phyloP scores from a whole-genome alignment of 2,329 filamentous ascomycete species.

The Pezicula carpinea region DNA sequence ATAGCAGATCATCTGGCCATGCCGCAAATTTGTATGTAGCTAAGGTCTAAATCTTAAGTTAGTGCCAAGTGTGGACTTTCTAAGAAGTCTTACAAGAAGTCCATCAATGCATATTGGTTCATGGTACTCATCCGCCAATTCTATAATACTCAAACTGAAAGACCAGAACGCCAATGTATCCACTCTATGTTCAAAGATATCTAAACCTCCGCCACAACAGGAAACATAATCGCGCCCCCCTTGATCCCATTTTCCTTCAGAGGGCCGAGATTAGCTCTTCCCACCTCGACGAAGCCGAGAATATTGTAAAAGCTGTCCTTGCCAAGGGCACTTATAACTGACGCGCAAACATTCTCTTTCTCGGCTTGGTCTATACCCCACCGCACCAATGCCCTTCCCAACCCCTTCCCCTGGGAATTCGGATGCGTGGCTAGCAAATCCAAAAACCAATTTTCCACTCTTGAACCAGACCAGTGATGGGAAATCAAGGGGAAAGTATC shows the following conservation, averaged over 20 bases:
- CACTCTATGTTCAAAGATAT: no score
- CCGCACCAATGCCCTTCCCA: slow-evolving; percentile 34
- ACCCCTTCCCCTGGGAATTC: slow-evolving; percentile 31
- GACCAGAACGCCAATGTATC: no score
- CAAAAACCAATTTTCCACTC: slow-evolving; percentile 35
- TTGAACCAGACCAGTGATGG: slow-evolving; percentile 25
- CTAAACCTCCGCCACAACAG: neutral
- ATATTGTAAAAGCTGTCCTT: slow-evolving; percentile 36
- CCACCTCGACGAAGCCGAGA: slow-evolving; percentile 28
- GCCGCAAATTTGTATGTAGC: no score
- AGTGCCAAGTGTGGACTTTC: no score
- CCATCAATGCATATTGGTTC: no score
- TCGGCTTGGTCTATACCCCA: slow-evolving; percentile 36
- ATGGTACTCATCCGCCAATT: no score
- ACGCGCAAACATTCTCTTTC: slow-evolving; percentile 33
- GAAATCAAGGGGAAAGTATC: slow-evolving; percentile 17
- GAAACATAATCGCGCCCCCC: slow-evolving; percentile 30
- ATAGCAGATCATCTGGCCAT: no score
- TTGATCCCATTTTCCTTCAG: slow-evolving; percentile 19
- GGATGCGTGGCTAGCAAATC: slow-evolving; percentile 35
- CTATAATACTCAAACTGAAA: no score
- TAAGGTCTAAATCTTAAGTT: no score
- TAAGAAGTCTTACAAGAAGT: no score
- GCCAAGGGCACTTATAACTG: slow-evolving; percentile 33
- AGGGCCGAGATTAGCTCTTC: slow-evolving; percentile 28